Conservation (phyloP, 73 alveolate genomes). For the Symbiodinium pilosum region DNA sequence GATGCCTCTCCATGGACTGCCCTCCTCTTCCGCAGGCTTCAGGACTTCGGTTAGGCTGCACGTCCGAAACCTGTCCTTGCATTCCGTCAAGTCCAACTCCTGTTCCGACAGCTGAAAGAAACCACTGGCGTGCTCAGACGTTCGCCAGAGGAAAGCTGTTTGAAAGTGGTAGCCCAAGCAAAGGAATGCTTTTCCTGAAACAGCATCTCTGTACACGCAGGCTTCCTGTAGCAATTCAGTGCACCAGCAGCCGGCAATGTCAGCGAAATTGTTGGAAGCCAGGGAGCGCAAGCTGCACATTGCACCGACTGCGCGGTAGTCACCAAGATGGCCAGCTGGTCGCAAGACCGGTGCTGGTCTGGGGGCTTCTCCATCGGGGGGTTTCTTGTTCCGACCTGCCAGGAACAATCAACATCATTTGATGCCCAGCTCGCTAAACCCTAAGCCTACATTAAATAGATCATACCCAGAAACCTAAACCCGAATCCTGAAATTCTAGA, state of each 20-base stretch:
- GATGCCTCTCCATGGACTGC: slow-evolving; percentile 1
- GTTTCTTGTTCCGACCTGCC: neutral
- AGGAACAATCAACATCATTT: neutral
- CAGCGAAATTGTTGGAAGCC: neutral
- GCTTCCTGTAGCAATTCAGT: neutral
- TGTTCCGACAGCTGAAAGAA: neutral
- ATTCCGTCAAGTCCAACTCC: neutral
- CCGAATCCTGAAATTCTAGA: too few species aligned
- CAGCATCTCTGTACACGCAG: neutral
- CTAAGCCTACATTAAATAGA: too few species aligned
- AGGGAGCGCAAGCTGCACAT: neutral
- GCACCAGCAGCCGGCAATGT: slow-evolving; percentile 13
- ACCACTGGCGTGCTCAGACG: neutral
- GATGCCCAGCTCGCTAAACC: too few species aligned
- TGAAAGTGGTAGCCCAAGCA: slow-evolving; percentile 28
- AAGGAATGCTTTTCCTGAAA: neutral
- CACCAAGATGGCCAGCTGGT: slow-evolving; percentile 37
- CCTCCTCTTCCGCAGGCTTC: neutral
- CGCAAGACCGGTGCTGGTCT: neutral
- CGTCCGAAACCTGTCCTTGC: neutral
- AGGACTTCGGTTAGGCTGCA: neutral
- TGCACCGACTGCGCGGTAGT: slow-evolving; percentile 16
- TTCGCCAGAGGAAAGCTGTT: slow-evolving; percentile 21
- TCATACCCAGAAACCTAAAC: too few species aligned
- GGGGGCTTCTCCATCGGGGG: too few species aligned